Base-by-base conservation (phyloP, 495 filamentous ascomycete genomes). In the Talaromyces thailandensis region DNA sequence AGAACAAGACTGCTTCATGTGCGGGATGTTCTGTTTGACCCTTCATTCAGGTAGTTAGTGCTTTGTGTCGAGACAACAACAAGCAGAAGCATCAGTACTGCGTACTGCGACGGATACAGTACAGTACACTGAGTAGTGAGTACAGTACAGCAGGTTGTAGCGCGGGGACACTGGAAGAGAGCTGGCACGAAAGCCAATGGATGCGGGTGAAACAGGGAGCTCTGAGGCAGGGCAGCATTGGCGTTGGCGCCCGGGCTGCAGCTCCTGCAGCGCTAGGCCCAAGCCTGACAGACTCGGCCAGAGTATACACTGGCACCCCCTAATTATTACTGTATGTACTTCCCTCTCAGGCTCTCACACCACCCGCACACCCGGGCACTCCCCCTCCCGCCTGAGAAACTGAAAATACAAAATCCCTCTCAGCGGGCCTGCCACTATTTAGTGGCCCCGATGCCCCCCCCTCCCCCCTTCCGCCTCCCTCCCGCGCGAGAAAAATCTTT, bases 361-460 rank as follows among this genome's bases (percentile, higher is more conserved):
- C n/a, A n/a, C n/a, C n/a, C 25, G 8, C 23, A n/a, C 7, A 6
- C 7, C 52, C 52, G 16, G 24, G 12, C 51, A 25, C 23, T 4
- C 51, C 18, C 26, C 1, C 23, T 55, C 55, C 55, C 56, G 26
- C 28, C 56, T 35, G n/a, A n/a, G n/a, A n/a, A n/a, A n/a, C n/a
- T n/a, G n/a, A 58, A 29, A 16, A 28, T 6, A n/a, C 23, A 56
- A 56, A 31, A 56, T 18, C 52, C 16, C 25, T 26, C 56, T 23
- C 31, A 26, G 28, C 29, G 56, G 18, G 31, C 28, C 25, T 37
- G 6, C 56, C 60, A 58, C 26, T 69, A 72, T 69, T 72, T 71
- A 70, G 70, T 70, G 64, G 64, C 40, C 25, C 32, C 25, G 3
- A 32, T 23, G 9, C 61, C 61, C 51, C 61, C 24, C 29, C 53